Conservation (phyloP, 805 yeast species). For the Candida berthetii region DNA sequence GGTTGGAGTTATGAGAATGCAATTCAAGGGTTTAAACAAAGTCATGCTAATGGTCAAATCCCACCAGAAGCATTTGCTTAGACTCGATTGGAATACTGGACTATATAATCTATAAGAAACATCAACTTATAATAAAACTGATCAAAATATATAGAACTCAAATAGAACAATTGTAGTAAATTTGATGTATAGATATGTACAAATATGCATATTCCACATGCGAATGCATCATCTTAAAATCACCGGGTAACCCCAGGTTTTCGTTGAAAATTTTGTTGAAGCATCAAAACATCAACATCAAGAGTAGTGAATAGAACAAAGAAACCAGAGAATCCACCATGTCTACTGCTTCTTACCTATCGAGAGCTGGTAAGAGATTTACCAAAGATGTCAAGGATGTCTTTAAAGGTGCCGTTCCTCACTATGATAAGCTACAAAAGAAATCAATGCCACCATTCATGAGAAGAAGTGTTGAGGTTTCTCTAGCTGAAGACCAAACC, state of each 20-base stretch:
- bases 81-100: too few species aligned
- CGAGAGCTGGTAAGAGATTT: conserved; percentile 31
- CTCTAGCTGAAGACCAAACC: conserved; percentile 21
- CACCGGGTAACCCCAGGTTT: too few species aligned
- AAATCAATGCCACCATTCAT: conserved; percentile 29
- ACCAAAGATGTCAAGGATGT: conserved; percentile 22
- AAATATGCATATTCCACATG: too few species aligned
- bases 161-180: too few species aligned
- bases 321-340: not conserved
- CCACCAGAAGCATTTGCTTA: conserved; percentile 23
- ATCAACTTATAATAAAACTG: too few species aligned
- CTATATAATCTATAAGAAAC: too few species aligned
- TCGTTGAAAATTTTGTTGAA: too few species aligned
- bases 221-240: too few species aligned
- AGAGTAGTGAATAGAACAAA: not conserved
- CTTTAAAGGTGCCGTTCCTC: conserved; percentile 22
- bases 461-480: conserved; percentile 24
- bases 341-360: conserved; percentile 9
- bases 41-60: conserved; percentile 26
- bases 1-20: conserved; percentile 76
- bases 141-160: too few species aligned
- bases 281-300: too few species aligned
- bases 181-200: too few species aligned
- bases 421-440: conserved; percentile 22
- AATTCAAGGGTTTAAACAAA: conserved; percentile 60